A percentile compares a stretch with the other conserved stretches of the same genome.
Conservation (phyloP, 1,284 basidiomycete genomes). For the Puccinia polysora region DNA sequence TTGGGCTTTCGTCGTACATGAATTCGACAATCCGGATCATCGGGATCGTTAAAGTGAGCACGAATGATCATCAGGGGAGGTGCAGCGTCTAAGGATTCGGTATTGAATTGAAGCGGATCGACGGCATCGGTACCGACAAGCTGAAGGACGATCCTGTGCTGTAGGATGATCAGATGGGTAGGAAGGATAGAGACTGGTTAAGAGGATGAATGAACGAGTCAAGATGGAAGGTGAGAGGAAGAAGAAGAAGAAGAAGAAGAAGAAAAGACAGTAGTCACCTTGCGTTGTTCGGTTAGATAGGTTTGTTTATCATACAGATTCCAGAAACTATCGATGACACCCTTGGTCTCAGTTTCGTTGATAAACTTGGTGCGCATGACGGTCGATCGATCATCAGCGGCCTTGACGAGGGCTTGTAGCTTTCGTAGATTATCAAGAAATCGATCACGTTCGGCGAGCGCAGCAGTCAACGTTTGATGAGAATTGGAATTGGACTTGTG, state of each 20-base stretch:
- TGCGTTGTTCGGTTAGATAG: slow-evolving; percentile 38
- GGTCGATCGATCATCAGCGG: slow-evolving; percentile 40
- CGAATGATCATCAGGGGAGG: slow-evolving; percentile 41
- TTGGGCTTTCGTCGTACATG: slow-evolving; percentile 4
- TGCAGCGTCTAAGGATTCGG: background rate
- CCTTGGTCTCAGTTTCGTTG: slow-evolving; percentile 18
- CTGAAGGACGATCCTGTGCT: slow-evolving; percentile 44
- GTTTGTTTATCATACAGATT: slow-evolving; percentile 43
- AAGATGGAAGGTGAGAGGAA: background rate
- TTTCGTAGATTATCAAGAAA: slow-evolving; percentile 81
- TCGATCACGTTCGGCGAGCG: slow-evolving; percentile 64
- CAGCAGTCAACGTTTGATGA: slow-evolving; percentile 63
- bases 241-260: background rate
- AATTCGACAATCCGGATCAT: slow-evolving; percentile 39
- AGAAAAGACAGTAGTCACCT: too few species aligned
- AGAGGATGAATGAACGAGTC: background rate
- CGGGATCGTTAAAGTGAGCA: slow-evolving; percentile 39
- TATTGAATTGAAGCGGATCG: slow-evolving; percentile 20
- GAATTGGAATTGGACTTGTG: slow-evolving; percentile 67
- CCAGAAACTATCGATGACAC: slow-evolving; percentile 37
- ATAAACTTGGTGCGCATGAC: slow-evolving; percentile 41
- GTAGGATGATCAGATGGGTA: background rate
- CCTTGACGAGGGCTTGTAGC: slow-evolving; percentile 64
- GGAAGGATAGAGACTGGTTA: background rate
- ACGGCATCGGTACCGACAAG: slow-evolving; percentile 38